Conservation (phyloP, 371 early-diverging fungal species). For the Syncephalastrum contaminatum region DNA sequence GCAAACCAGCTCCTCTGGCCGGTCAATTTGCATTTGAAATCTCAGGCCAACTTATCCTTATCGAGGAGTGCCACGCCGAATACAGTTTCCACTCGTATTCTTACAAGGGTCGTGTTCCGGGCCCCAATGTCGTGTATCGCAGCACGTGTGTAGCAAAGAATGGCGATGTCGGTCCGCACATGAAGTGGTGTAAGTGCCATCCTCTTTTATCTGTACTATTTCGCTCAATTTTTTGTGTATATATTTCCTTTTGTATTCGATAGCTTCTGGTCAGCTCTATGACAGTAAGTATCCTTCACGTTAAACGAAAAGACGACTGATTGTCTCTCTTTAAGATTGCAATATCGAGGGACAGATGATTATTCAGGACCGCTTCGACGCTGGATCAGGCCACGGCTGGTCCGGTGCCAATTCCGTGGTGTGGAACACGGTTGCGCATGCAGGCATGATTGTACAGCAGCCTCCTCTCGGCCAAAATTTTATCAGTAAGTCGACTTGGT, state of each 20-base stretch:
- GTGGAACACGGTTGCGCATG: slow-evolving; percentile 50
- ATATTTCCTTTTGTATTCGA: too few species aligned
- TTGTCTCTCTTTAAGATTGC: slow-evolving; percentile 18
- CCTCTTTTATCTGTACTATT: background rate
- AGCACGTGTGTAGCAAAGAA: slow-evolving; percentile 18
- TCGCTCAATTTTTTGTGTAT: background rate
- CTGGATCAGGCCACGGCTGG: slow-evolving; percentile 49
- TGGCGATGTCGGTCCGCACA: slow-evolving; percentile 48
- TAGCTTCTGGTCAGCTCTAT: slow-evolving; percentile 36
- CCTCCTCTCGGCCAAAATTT: slow-evolving; percentile 46
- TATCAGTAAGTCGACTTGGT: slow-evolving; percentile 28
- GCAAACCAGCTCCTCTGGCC: slow-evolving; percentile 21
- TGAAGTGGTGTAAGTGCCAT: slow-evolving; percentile 48
- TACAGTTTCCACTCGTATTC: slow-evolving; percentile 48
- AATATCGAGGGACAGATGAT: slow-evolving; percentile 36
- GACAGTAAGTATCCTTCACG: slow-evolving; percentile 24
- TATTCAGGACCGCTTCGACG: slow-evolving; percentile 37
- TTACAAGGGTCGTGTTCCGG: slow-evolving; percentile 42
- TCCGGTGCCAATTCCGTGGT: slow-evolving; percentile 49
- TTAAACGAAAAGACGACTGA: background rate
- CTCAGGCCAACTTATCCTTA: slow-evolving; percentile 44
- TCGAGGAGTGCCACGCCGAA: slow-evolving; percentile 41
- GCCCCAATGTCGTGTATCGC: slow-evolving; percentile 49
- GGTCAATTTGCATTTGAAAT: slow-evolving; percentile 54
- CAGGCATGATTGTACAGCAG: slow-evolving; percentile 45